Evolutionary conservation across 1,284 basidiomycete species (phyloP), one percentile per base, ranked within the genome.

Genomic region (Tilletia walkeri): DNA sequence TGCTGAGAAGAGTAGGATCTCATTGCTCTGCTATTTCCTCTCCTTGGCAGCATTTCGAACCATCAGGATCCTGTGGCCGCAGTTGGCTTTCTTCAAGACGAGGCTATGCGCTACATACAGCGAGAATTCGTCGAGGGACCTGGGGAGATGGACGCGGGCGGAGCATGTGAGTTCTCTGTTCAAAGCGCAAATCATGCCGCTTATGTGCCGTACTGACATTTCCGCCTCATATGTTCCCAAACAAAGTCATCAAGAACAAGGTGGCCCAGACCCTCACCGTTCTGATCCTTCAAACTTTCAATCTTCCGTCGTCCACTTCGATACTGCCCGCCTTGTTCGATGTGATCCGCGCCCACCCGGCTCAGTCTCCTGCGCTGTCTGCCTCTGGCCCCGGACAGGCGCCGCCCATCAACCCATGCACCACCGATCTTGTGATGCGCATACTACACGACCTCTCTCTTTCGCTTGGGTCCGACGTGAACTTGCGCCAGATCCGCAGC

Each of bases 191-290:
- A 56, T 7, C 16, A 20, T 56, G 20, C 67, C 4, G n/a, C 18
- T 7, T 34, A 41, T 38, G 34, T 12, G 20, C 50, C 68, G 6
- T 20, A 34, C 30, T 67, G 24, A 50, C 49, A 36, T 24, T n/a
- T 34, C 69, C 65, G 34, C 66, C 34, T 48, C 48, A 16, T 4
- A 3, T 45, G 7, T 45, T 20, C n/a, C 36, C 41, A 10, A 12
- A 36, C 48, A 16, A 75, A 93, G 93, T 91, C 85, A 85, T 96
- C 71, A 90, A 94, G 82, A 99, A 99, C 88, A 99, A 99, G 85
- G 92, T 98, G 84, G 93, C 94, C 18, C 95, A 97, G 86, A 95
- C 94, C n/a, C 87, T 98, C 65, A 92, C 95, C 0, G 88, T 97
- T 70, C 90, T 99, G 84, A 95, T 99, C 86, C 88, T 98, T 66